Base-by-base conservation (phyloP, 2,329 filamentous ascomycete genomes). In the Ophiostoma sp. region DNA sequence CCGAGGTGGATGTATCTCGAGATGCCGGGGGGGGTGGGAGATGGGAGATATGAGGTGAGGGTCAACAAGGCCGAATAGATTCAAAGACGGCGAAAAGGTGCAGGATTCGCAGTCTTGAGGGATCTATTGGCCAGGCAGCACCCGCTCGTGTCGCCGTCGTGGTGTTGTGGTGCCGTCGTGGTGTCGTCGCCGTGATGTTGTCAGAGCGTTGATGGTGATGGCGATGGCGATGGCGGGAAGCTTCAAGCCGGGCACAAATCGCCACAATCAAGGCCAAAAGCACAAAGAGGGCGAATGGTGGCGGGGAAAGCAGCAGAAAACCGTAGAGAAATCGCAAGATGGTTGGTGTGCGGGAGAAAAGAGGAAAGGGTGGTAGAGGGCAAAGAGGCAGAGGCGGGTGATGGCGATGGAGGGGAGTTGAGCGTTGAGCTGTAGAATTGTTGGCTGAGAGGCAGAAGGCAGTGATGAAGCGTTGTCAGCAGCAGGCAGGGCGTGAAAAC, bases 41-140 rank as follows among this genome's bases (percentile, higher is more conserved):
- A 17, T 13, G 27, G n/a, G 23, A 31, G 27, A 31, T 31, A 1
- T 31, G 27, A 31, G 27, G 3, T 31, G 4, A 13, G 66, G 52
- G 23, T 33, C 27, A 62, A 62, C 31, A 20, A 62, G 57, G 31
- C 17, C 27, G 15, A 62, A 20, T 60, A 62, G 31, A 6, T 20
- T 54, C 39, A 67, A 54, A 67, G 64, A 69, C 64, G 39, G 15
- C 62, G 62, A 66, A 66, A 39, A 23, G 48, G 70, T 71, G 70
- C 70, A 71, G 70, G 67, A 62, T 69, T 65, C 64, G 36, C 8
- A 15, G 35, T 66, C 35, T 66, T 33, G 11, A 0, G 13, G 5
- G 6, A 52, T 62, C 57, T 62, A 17, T 27, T 57, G 52, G 23
- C 52, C 23, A 57, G 57, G 57, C 11, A 62, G 57, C 23, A 20